phyloP scores from a whole-genome alignment of 176 grass and related monocot species.

The Triticum urartu region DNA sequence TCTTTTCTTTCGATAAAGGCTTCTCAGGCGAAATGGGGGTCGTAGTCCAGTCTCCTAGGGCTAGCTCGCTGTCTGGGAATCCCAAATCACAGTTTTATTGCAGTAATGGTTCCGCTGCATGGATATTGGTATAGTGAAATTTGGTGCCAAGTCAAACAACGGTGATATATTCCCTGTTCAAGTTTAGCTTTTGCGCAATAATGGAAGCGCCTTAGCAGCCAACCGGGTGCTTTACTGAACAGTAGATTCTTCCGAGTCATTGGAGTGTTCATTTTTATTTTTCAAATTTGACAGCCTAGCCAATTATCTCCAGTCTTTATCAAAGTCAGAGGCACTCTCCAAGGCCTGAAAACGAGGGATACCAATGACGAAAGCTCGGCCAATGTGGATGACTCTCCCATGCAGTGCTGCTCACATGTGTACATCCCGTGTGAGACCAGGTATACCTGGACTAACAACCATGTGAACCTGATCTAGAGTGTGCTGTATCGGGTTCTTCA shows the following conservation, averaged over 20 bases:
- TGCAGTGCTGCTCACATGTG: no score
- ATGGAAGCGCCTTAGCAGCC: constrained; percentile 22
- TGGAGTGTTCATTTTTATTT: background rate
- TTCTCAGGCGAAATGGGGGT: no score
- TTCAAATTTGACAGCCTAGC: background rate
- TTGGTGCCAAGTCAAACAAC: constrained; percentile 19
- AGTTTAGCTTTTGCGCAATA: constrained; percentile 14
- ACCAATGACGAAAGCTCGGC: no score
- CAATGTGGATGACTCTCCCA: no score
- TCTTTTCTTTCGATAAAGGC: no score
- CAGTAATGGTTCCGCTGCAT: background rate
- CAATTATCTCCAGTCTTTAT: background rate
- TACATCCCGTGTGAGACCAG: no score
- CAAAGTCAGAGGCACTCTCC: background rate
- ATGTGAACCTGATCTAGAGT: no score
- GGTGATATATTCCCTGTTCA: background rate
- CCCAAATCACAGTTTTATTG: background rate
- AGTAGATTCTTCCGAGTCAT: constrained; percentile 23
- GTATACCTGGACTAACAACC: no score
- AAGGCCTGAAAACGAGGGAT: no score
- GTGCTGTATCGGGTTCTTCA: no score
- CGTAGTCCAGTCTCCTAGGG: background rate
- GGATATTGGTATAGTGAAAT: constrained; percentile 7
- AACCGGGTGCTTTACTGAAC: constrained; percentile 10
- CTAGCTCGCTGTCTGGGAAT: background rate